Base-by-base conservation (phyloP, 192 early-diverging fungal genomes). In the Pilaira anomala region DNA sequence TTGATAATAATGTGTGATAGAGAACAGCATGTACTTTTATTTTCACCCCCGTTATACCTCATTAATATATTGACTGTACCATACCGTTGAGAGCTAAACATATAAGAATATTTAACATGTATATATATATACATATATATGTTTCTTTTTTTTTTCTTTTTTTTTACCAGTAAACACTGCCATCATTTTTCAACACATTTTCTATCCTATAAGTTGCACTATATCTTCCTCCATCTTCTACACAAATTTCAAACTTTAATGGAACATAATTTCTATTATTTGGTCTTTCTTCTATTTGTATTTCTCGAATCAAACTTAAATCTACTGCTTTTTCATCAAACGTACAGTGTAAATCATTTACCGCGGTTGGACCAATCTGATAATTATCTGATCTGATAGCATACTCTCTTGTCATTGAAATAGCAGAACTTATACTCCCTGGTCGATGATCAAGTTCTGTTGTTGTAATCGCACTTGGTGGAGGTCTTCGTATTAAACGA, bases 1-100 rank as follows among this genome's bases (percentile, higher is more conserved):
- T 78, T 78, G 7, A 78, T 71, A 12, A 75, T 72, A 48, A 83
- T 72, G 54, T 78, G 72, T 18, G 81, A 71, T 30, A 83, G n/a
- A 7, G 76, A 75, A 62, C 75, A 83, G 19, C 56, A 7, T 26
- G 26, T 22, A 24, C 63, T 11, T 51, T 44, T 2, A 11, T 46
- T 50, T 3, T 21, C 11, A 11, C 40, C 24, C 12, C 55, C 66
- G 7, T 18, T 30, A 46, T 63, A 67, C 2, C 54, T 33, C 30
- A 73, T 48, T 25, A 63, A 14, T n/a, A 69, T 67, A 45, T 73
- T 73, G 3, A 67, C 60, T 3, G 65, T 51, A n/a, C 71, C 71
- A 22, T n/a, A 30, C 40, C 65, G 46, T 24, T 61, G 64, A 3
- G 71, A 73, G 39, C 71, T 73, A 42, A 2, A 13, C 3, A 53